Evolutionary conservation across 1,139 yeast genomes (phyloP).

Genomic region (Debaryomyces nepalensis): DNA sequence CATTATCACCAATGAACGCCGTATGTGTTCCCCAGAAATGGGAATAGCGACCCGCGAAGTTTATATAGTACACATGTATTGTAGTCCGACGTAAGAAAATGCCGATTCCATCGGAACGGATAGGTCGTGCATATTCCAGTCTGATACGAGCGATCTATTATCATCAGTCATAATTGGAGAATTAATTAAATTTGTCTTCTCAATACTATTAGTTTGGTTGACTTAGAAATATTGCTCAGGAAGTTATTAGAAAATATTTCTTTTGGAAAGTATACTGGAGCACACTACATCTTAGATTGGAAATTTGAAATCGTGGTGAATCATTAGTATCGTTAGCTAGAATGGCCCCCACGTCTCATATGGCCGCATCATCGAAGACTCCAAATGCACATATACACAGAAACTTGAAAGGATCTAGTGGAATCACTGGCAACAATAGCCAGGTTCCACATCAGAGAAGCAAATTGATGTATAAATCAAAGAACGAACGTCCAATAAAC

Average conservation of each 20-base stretch:
- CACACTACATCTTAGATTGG: no score
- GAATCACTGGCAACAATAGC: background rate
- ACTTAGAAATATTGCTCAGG: constrained; percentile 4
- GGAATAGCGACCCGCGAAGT: background rate
- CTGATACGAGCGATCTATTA: constrained; percentile 5
- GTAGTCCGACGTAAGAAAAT: background rate
- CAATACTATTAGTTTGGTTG: background rate
- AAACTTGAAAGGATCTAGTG: background rate
- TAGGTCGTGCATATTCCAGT: background rate
- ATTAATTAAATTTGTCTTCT: background rate
- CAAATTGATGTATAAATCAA: constrained; percentile 1
- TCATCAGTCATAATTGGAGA: background rate
- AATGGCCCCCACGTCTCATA: constrained; percentile 2
- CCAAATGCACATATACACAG: background rate
- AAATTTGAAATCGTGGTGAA: no score
- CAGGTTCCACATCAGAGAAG: background rate
- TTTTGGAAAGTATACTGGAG: background rate
- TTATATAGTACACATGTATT: background rate
- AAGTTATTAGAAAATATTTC: constrained; percentile 1
- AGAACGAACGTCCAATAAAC: constrained; percentile 8
- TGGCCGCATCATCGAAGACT: background rate
- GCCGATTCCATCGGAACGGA: background rate
- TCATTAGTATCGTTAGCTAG: no score
- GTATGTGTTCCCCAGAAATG: background rate
- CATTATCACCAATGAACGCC: background rate